Conservation (phyloP, 208 protist species). For the Trypanosoma rangeli region DNA sequence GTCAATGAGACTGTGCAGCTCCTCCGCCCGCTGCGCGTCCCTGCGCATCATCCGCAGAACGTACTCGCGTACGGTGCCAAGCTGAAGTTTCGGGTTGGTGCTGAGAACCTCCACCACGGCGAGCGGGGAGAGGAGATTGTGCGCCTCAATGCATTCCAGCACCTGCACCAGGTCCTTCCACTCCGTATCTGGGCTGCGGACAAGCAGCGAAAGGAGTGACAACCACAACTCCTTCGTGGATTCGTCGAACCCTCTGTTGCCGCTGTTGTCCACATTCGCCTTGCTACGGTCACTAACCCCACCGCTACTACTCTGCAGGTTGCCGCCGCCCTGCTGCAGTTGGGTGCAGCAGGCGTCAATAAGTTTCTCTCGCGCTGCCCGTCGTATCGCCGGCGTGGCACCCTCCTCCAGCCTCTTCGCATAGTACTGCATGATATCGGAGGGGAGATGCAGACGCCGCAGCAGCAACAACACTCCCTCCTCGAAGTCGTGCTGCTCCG, state of each 20-base stretch:
- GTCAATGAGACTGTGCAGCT: slow-evolving; percentile 7
- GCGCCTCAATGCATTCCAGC: slow-evolving; percentile 77
- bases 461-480: slow-evolving; percentile 91
- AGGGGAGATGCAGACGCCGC: slow-evolving; percentile 68
- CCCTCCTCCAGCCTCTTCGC: slow-evolving; percentile 74
- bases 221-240: slow-evolving; percentile 82
- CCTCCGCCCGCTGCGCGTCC: slow-evolving; percentile 31
- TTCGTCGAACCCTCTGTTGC: background rate
- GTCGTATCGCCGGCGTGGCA: slow-evolving; percentile 23
- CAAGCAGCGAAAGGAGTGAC: slow-evolving; percentile 88
- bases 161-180: slow-evolving; percentile 50
- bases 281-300: background rate
- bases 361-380: slow-evolving; percentile 40
- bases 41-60: slow-evolving; percentile 58
- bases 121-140: slow-evolving; percentile 91
- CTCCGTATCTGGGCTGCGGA: slow-evolving; percentile 34
- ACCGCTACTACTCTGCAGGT: slow-evolving; percentile 33
- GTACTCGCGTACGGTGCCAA: slow-evolving; percentile 89
- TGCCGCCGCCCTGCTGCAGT: slow-evolving; percentile 30
- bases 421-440: slow-evolving; percentile 90
- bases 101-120: slow-evolving; percentile 90
- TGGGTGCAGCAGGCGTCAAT: slow-evolving; percentile 61
- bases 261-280: background rate
- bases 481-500: slow-evolving; percentile 87
- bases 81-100: slow-evolving; percentile 40